Evolutionary conservation across 768 basidiomycete species (phyloP), one percentile per base, ranked within the genome.

Genomic region (Gymnopilus junonius): DNA sequence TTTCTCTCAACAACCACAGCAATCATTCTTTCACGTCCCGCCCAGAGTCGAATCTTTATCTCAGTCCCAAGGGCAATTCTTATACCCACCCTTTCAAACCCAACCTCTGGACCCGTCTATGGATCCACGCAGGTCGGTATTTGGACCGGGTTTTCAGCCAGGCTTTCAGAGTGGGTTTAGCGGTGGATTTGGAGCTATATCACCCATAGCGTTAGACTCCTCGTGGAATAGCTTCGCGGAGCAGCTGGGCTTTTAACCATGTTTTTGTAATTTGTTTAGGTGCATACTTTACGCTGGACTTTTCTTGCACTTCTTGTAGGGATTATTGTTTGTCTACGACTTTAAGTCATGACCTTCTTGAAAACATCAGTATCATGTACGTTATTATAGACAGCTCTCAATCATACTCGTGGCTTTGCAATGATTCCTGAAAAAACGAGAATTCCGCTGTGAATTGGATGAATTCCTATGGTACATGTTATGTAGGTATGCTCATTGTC

Each of bases 181-280:
- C 12, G 61, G 63, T 31, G 69, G 64, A 0, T 67, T 59, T 34
- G 63, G 53, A 1, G 59, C 65, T 5, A 32, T 20, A 7, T 61
- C 68, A 2, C 55, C 68, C 0, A 60, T 71, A 8, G 72, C 80
- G 31, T 66, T 90, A 58, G 87, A 91, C 69, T 75, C 87, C 17
- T 83, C 86, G 0, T 91, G 89, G 88, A 84, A 86, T 70, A 83
- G 79, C 63, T 87, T 91, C 45, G 84, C 88, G 45, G 87, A 90
- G 70, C 89, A 91, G 66, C 77, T 91, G 45, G 89, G 89, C 8
- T 83, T 82, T 66, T n/a, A n/a, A n/a, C n/a, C n/a, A n/a, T n/a
- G n/a, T n/a, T n/a, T n/a, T n/a, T n/a, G n/a, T n/a, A n/a, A n/a
- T n/a, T n/a, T 80, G 61, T 63, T 42, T 5, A 35, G 20, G n/a